Percentiles rank a stretch among this genome's conserved stretches.
These are phyloP conservation scores for Logfia minima DNA, from an alignment of 129 eudicot genomes.

Conservation along the genomic window DNA sequence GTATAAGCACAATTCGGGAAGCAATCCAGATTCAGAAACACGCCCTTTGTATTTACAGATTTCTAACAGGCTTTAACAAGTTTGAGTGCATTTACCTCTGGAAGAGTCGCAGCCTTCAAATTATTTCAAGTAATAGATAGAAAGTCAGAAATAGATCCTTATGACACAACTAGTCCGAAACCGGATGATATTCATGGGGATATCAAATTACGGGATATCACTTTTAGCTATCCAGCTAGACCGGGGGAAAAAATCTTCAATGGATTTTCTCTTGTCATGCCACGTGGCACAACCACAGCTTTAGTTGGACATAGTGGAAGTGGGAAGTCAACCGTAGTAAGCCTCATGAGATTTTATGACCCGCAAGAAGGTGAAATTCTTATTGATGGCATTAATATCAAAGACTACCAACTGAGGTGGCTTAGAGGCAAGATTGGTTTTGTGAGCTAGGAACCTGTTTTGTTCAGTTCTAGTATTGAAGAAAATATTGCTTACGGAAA, in stretches of 20 bases:
- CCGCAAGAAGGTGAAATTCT: conserved; percentile 68
- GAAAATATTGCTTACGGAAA: conserved; percentile 77
- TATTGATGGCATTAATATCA: conserved; percentile 59
- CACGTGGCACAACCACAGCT: conserved; percentile 70
- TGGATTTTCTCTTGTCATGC: conserved; percentile 54
- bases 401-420: conserved; percentile 69
- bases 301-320: conserved; percentile 83
- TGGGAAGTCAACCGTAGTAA: conserved; percentile 71
- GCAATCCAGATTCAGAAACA: no score
- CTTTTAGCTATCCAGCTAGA: conserved; percentile 73
- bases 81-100: conserved; percentile 66
- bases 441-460: conserved; percentile 80
- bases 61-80: conserved; percentile 71
- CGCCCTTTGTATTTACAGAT: no score
- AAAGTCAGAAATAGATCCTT: conserved; percentile 64
- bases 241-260: conserved; percentile 54
- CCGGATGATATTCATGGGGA: conserved; percentile 56
- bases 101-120: conserved; percentile 70
- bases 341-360: conserved; percentile 71
- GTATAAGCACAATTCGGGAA: no score
- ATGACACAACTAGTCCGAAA: conserved; percentile 45
- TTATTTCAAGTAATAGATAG: conserved; percentile 62
- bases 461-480: conserved; percentile 58
- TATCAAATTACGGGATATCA: conserved; percentile 47
- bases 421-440: conserved; percentile 70